phyloP scores from a whole-genome alignment of 1,284 basidiomycete genomes.

The Fomitiporia mediterranea region DNA sequence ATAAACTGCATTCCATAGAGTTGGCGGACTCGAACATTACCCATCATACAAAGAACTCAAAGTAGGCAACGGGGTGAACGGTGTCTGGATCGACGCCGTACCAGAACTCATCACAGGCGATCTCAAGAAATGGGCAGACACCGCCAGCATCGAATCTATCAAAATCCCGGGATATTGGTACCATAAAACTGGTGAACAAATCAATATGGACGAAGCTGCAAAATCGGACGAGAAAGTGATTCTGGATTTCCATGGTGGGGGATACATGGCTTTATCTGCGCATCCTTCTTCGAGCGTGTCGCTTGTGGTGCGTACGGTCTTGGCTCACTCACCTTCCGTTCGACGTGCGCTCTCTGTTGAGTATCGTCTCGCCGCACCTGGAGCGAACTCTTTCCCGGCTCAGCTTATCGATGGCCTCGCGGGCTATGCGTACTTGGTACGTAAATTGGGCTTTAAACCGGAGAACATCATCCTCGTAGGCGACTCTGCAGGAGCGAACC shows the following conservation, averaged over 20 bases:
- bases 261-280: conserved; percentile 39
- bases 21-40: conserved; percentile 3
- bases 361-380: conserved; percentile 30
- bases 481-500: conserved; percentile 53
- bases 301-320: conserved; percentile 21
- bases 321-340: conserved; percentile 24
- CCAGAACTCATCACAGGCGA: conserved; percentile 50
- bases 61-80: conserved; percentile 26
- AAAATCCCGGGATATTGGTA: conserved; percentile 24
- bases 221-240: conserved; percentile 40
- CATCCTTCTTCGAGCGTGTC: conserved; percentile 37
- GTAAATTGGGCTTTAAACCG: conserved; percentile 34
- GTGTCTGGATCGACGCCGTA: conserved; percentile 39
- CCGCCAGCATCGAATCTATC: conserved; percentile 19
- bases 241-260: conserved; percentile 49
- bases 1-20: neutral
- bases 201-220: conserved; percentile 31
- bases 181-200: neutral
- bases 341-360: conserved; percentile 32
- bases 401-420: conserved; percentile 45
- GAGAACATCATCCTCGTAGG: conserved; percentile 46
- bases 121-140: conserved; percentile 21
- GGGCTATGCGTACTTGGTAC: conserved; percentile 41
- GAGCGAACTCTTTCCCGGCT: conserved; percentile 38
- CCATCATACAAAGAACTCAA: conserved; percentile 11